A percentile compares a stretch with the other conserved stretches of the same genome.
These are phyloP conservation scores for Rosa multiflora DNA, from an alignment of 306 rosid species.

Conservation along the genomic window DNA sequence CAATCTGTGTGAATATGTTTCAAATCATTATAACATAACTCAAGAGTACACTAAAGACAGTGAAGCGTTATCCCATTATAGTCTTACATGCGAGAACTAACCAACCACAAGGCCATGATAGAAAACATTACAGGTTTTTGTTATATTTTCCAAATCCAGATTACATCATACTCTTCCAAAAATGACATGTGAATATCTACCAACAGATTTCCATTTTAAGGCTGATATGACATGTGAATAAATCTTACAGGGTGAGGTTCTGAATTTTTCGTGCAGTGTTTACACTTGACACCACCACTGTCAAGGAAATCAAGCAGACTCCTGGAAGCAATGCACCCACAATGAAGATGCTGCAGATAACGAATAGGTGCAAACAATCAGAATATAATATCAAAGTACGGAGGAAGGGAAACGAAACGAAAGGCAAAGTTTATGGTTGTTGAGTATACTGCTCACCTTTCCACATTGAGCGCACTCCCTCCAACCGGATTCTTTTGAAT, in stretches of 20 bases:
- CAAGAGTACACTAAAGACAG: background rate
- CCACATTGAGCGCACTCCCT: conserved; percentile 78
- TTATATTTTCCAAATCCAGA: background rate
- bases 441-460: conserved; percentile 52
- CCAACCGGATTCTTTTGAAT: conserved; percentile 89
- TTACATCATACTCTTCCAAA: background rate
- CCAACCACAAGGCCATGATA: background rate
- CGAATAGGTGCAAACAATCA: conserved; percentile 8
- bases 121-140: background rate
- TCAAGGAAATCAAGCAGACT: conserved; percentile 77
- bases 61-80: background rate
- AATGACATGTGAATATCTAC: background rate
- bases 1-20: conserved; percentile 46
- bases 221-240: conserved; percentile 14
- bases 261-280: conserved; percentile 53
- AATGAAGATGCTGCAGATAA: conserved; percentile 77
- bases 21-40: conserved; percentile 33
- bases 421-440: background rate
- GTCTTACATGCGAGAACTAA: conserved; percentile 21
- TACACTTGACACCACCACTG: conserved; percentile 80
- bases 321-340: conserved; percentile 84
- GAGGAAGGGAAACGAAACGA: background rate
- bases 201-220: background rate
- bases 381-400: conserved; percentile 10
- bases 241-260: conserved; percentile 57